These are phyloP conservation scores for Phytopythium litorale DNA, from an alignment of 352 stramenopile species.

Conservation along the genomic window DNA sequence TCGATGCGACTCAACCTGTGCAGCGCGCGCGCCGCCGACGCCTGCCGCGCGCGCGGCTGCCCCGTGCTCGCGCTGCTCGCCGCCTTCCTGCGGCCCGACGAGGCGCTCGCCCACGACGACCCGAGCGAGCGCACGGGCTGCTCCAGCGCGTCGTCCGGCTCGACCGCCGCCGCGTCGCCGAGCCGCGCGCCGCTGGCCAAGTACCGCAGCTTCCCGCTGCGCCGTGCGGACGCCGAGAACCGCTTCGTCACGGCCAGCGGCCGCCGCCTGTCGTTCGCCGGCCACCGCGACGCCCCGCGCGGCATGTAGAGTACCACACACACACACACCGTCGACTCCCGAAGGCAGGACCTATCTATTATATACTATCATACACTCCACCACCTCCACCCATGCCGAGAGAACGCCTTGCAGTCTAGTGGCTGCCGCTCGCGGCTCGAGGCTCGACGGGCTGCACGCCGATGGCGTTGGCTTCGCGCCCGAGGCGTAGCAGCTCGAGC, in stretches of 20 bases:
- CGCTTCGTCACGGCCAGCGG: constrained; percentile 13
- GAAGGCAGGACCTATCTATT: too few relatives aligned
- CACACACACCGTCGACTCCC: too few relatives aligned
- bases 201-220: constrained; percentile 31
- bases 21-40: constrained; percentile 33
- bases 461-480: neutral
- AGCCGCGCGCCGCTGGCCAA: constrained; percentile 14
- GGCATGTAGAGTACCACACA: neutral
- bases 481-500: neutral
- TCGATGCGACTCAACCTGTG: constrained; percentile 69
- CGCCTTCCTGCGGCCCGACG: constrained; percentile 34
- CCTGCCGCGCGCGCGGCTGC: constrained; percentile 41
- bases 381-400: neutral
- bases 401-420: neutral
- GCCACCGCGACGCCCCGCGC: constrained; percentile 19
- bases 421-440: neutral
- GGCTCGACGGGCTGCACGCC: neutral
- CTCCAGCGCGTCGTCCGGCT: neutral
- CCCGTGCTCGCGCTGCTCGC: constrained; percentile 35
- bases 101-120: neutral
- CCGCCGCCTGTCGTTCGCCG: constrained; percentile 30
- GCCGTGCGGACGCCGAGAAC: constrained; percentile 15
- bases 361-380: neutral
- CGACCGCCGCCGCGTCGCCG: neutral
- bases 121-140: constrained; percentile 5